Base-by-base conservation (phyloP, 31 red algal genomes). In the Asparagopsis taxiformis region DNA sequence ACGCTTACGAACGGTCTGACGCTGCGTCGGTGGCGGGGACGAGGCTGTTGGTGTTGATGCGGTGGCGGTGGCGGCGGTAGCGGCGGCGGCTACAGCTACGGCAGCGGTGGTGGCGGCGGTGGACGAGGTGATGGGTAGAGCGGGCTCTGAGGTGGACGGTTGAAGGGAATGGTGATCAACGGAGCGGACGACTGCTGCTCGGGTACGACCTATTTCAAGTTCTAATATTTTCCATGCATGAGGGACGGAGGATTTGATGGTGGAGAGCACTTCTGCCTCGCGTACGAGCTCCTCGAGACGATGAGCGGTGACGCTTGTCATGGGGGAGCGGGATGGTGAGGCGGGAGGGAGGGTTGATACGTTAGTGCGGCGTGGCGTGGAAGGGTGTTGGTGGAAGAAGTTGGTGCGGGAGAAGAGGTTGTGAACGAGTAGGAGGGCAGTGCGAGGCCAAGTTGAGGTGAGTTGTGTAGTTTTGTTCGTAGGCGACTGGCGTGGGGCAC, bases 211-310 rank as follows among this genome's bases (percentile, higher is more conserved):
- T 31, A 83, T 83, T 35, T 70, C 79, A 15, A 22, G 9, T 33
- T 83, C 68, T 22, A 83, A 67, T 19, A 72, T 83, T 25, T 70
- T 72, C 79, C 79, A 83, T n/a, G 68, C 54, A 43, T 64, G 29
- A 37, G 79, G 79, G 23, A 83, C 62, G 38, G 66, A 66, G 51
- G 51, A 17, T 28, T 72, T 70, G 57, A 83, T 70, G 23, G 52
- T 52, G 0, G 79, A 70, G 22, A 83, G 67, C 0, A 72, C 67
- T 26, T 72, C 66, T 19, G 66, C 66, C 56, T 83, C 79, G 65
- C 79, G 79, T 29, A 64, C 66, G 8, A 83, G 65, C 66, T 83
- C 65, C 28, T 70, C 79, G 33, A 71, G 31, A 20, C 16, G n/a
- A n/a, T n/a, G 67, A 15, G 66, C 22, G 29, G 79, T 49, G 17